These are phyloP conservation scores for Ustilago loliicola DNA, from an alignment of 1,284 basidiomycete genomes.

Conservation along the genomic window DNA sequence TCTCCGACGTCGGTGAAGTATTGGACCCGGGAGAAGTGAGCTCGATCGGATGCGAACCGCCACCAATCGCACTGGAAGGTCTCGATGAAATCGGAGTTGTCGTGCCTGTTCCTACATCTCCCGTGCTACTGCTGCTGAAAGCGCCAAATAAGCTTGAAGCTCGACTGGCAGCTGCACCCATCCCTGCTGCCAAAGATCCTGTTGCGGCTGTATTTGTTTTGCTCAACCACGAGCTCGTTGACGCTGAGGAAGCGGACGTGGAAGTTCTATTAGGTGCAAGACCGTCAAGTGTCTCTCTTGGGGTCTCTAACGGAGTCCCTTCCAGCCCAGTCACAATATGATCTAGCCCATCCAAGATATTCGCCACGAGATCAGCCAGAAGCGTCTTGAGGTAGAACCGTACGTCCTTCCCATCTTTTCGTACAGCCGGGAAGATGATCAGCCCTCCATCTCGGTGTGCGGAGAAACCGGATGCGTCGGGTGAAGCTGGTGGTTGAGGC, in stretches of 20 bases:
- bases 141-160: constrained; percentile 56
- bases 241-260: constrained; percentile 11
- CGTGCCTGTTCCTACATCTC: constrained; percentile 15
- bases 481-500: constrained; percentile 8
- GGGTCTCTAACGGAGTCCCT: constrained; percentile 65
- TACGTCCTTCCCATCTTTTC: constrained; percentile 67
- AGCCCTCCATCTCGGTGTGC: constrained; percentile 58
- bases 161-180: constrained; percentile 40
- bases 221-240: constrained; percentile 32
- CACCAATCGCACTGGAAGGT: constrained; percentile 44
- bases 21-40: constrained; percentile 21
- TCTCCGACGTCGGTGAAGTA: constrained; percentile 38
- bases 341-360: constrained; percentile 63
- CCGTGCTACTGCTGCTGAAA: constrained; percentile 30
- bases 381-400: constrained; percentile 67
- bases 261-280: constrained; percentile 22
- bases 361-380: constrained; percentile 60
- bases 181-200: constrained; percentile 12
- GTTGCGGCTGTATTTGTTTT: constrained; percentile 25
- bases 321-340: constrained; percentile 56
- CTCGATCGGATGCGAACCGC: constrained; percentile 46
- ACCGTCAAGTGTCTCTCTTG: constrained; percentile 66
- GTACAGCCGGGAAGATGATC: constrained; percentile 66
- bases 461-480: constrained; percentile 51
- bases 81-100: constrained; percentile 28